Percentiles rank a stretch among this genome's conserved stretches.
phyloP scores from a whole-genome alignment of 2,329 filamentous ascomycete genomes.

The Didymella glomerata region DNA sequence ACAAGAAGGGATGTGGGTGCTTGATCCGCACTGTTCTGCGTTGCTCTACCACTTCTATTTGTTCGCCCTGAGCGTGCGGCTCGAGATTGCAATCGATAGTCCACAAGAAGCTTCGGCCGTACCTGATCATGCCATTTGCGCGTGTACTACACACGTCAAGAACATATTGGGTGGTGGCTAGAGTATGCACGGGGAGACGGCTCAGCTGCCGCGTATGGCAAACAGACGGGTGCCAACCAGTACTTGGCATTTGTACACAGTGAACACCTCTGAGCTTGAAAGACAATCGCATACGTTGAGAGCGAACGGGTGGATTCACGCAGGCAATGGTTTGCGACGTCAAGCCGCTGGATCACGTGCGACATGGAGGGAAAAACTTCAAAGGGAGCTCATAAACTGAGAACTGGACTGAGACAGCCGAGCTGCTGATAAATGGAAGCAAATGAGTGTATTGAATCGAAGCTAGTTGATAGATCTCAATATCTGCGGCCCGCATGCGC shows the following conservation, averaged over 20 bases:
- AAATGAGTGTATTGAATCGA: background rate
- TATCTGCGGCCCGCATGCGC: background rate
- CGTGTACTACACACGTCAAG: background rate
- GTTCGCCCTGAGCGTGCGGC: background rate
- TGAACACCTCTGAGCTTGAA: background rate
- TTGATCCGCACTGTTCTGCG: background rate
- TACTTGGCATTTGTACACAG: too few species aligned
- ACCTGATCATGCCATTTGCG: background rate
- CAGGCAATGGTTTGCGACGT: background rate
- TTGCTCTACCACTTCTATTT: background rate
- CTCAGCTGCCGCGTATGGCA: background rate
- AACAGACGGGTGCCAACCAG: background rate
- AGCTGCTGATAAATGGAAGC: too few species aligned
- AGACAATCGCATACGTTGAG: background rate
- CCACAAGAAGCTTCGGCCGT: background rate
- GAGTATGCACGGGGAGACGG: background rate
- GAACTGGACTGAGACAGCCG: too few species aligned
- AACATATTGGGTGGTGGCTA: background rate
- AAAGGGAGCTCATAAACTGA: too few species aligned
- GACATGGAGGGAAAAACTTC: background rate
- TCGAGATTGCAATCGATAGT: background rate
- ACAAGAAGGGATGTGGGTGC: background rate
- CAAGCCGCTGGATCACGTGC: background rate
- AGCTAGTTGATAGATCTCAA: background rate
- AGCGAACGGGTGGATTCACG: background rate